Evolutionary conservation across 345 rosid genomes (phyloP).

Genomic region (Linum lewisii): DNA sequence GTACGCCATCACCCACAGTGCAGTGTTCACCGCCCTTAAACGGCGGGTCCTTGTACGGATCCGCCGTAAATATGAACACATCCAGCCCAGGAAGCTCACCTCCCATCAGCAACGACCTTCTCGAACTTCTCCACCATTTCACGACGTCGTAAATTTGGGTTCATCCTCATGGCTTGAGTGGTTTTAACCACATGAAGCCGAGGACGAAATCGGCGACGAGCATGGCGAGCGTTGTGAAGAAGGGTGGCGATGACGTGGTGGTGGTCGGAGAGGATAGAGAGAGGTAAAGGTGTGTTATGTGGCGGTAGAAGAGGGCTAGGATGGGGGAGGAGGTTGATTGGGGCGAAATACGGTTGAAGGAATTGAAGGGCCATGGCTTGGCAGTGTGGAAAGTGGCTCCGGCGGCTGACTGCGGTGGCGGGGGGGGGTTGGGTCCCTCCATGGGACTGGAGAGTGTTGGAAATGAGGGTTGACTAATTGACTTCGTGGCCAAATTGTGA

Average conservation of each 20-base stretch:
- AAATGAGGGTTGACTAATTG: too few relatives aligned
- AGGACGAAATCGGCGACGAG: slow-evolving; percentile 2
- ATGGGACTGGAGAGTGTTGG: not conserved
- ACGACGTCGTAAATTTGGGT: slow-evolving; percentile 5
- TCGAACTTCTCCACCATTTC: slow-evolving; percentile 16
- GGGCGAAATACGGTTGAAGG: slow-evolving; percentile 41
- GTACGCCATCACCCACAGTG: slow-evolving; percentile 8
- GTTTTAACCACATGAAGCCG: slow-evolving; percentile 3
- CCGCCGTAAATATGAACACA: slow-evolving; percentile 16
- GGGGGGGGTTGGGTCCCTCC: slow-evolving; percentile 10
- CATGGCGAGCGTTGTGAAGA: not conserved
- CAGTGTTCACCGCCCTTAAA: slow-evolving; percentile 5
- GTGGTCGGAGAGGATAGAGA: not conserved
- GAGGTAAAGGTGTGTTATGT: slow-evolving; percentile 27
- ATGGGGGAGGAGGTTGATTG: slow-evolving; percentile 40
- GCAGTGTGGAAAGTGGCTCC: slow-evolving; percentile 27
- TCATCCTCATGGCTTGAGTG: slow-evolving; percentile 8
- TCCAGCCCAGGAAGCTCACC: slow-evolving; percentile 10
- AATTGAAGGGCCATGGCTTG: slow-evolving; percentile 26
- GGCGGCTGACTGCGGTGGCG: slow-evolving; percentile 2
- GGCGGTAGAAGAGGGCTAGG: slow-evolving; percentile 40
- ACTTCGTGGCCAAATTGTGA: too few relatives aligned
- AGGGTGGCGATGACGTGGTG: not conserved
- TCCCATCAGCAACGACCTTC: not conserved
- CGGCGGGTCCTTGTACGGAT: slow-evolving; percentile 22